Conservation (phyloP, 345 rosid species). For the Linum lewisii region DNA sequence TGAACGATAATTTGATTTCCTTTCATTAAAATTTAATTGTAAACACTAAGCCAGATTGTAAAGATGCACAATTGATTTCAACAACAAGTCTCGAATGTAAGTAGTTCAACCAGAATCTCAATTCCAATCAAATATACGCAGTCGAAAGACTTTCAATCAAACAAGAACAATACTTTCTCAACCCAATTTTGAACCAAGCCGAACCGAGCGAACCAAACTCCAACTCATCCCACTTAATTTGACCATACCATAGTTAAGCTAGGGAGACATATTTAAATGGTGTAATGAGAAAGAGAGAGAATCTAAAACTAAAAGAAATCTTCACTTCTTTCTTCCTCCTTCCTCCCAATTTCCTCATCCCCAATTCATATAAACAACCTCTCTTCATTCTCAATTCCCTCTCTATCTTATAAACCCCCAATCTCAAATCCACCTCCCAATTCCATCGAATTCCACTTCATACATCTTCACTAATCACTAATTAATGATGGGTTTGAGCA, state of each 20-base stretch:
- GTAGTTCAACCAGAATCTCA: too few relatives aligned
- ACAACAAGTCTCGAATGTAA: too few relatives aligned
- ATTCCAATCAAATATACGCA: too few relatives aligned
- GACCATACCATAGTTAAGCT: constrained; percentile 9
- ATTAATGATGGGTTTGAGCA: constrained; percentile 38
- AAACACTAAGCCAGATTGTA: too few relatives aligned
- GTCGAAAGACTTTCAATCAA: too few relatives aligned
- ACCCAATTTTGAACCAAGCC: too few relatives aligned
- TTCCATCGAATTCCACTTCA: constrained; percentile 12
- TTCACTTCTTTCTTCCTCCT: constrained; percentile 25
- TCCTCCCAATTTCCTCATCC: constrained; percentile 26
- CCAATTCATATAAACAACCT: constrained; percentile 1
- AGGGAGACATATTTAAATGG: neutral
- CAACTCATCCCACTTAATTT: neutral
- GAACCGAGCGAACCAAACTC: neutral
- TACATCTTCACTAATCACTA: neutral
- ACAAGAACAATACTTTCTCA: too few relatives aligned
- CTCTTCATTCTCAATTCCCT: constrained; percentile 13
- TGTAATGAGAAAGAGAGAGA: neutral
- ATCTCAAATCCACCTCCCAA: constrained; percentile 31
- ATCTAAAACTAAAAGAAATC: constrained; percentile 23
- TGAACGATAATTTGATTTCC: too few relatives aligned
- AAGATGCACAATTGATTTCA: too few relatives aligned
- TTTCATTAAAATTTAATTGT: too few relatives aligned
- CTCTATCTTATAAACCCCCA: constrained; percentile 22